A percentile compares a stretch with the other conserved stretches of the same genome.
phyloP scores from a whole-genome alignment of 371 early-diverging fungal species.

The Massospora cicadina region DNA sequence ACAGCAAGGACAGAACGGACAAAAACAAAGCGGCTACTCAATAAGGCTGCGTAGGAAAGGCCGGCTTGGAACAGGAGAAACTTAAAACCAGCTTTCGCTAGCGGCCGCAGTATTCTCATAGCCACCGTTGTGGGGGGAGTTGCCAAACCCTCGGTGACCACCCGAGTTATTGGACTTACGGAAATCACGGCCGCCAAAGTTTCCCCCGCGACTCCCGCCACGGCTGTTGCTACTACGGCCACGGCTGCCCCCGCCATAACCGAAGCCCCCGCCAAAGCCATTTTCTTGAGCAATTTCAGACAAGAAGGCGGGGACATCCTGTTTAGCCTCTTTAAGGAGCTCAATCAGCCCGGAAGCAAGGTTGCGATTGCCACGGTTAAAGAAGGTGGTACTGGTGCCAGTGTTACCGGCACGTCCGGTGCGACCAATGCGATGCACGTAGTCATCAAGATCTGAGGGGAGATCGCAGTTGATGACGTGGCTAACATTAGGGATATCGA shows the following conservation, averaged over 20 bases:
- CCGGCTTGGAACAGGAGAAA: no score
- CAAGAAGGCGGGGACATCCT: conserved; percentile 71
- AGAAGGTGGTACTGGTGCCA: conserved; percentile 93
- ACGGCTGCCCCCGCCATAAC: conserved; percentile 30
- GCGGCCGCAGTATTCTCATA: no score
- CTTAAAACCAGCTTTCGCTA: no score
- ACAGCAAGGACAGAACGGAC: no score
- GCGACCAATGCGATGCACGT: conserved; percentile 98
- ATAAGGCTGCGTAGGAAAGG: no score
- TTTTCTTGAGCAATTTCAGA: conserved; percentile 36
- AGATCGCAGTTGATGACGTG: conserved; percentile 92
- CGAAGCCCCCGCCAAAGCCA: conserved; percentile 33
- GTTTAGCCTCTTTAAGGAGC: conserved; percentile 74
- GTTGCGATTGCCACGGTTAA: conserved; percentile 83
- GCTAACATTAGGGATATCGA: conserved; percentile 79
- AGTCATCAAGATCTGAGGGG: conserved; percentile 85
- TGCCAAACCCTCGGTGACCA: no score
- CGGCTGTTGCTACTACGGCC: no score
- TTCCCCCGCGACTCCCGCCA: conserved; percentile 16
- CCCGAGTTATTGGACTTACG: no score
- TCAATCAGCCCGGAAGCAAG: conserved; percentile 72
- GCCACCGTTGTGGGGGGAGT: no score
- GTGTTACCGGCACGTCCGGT: conserved; percentile 96
- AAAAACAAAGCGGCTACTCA: no score
- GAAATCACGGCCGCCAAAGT: conserved; percentile 17